Evolutionary conservation across 441 rosid species (phyloP).

Genomic region (Erodium trifolium): DNA sequence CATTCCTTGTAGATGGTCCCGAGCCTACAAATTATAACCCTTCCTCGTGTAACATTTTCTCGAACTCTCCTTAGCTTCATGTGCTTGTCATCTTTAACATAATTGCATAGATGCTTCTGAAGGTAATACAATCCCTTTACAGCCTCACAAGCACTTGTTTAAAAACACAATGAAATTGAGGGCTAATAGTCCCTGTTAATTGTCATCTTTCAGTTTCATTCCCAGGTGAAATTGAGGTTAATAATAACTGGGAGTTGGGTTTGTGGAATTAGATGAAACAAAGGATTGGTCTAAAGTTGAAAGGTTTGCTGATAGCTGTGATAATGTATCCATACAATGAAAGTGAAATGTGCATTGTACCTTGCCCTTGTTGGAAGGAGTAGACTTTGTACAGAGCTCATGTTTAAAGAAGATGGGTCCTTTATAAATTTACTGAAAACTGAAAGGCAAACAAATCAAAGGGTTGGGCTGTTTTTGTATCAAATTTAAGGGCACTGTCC

Average conservation of each 20-base stretch:
- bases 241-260: too few relatives aligned
- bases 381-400: background rate
- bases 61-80: background rate
- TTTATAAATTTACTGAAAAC: background rate
- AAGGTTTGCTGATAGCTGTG: background rate
- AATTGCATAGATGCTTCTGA: slow-evolving; percentile 12
- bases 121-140: slow-evolving; percentile 3
- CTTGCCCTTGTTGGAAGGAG: background rate
- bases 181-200: too few relatives aligned
- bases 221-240: too few relatives aligned
- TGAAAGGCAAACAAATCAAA: background rate
- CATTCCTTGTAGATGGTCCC: slow-evolving; percentile 14
- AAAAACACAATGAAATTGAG: too few relatives aligned
- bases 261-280: too few relatives aligned
- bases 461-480: background rate
- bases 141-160: background rate
- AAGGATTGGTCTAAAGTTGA: too few relatives aligned
- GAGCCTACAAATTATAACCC: slow-evolving; percentile 15
- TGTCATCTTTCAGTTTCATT: too few relatives aligned
- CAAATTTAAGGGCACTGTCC: background rate
- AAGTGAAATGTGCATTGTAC: slow-evolving; percentile 15
- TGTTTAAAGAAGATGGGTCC: slow-evolving; percentile 19
- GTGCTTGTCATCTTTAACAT: slow-evolving; percentile 7
- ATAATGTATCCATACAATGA: slow-evolving; percentile 16
- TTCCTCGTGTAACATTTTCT: slow-evolving; percentile 9